phyloP scores from a whole-genome alignment of 495 filamentous ascomycete species.

The Alectoria sarmentosa region DNA sequence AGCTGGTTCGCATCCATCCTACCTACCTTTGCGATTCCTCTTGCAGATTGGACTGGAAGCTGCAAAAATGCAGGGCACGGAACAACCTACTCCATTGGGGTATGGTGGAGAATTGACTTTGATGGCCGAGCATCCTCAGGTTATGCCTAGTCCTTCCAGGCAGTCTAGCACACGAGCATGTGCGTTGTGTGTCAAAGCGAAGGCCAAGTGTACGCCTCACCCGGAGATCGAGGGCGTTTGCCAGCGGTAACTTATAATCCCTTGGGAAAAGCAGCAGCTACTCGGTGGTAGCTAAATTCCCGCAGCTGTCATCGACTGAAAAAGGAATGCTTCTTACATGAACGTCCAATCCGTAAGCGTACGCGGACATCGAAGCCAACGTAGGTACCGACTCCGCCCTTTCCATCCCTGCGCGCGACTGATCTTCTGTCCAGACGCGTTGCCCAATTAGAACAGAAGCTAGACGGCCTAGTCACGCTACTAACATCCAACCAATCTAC shows the following conservation, averaged over 20 bases:
- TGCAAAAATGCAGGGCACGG: background rate
- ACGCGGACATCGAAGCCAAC: background rate
- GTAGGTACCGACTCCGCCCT: background rate
- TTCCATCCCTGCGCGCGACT: background rate
- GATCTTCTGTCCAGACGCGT: background rate
- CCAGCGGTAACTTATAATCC: background rate
- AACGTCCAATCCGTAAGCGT: background rate
- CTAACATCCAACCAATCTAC: background rate
- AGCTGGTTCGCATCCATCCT: background rate
- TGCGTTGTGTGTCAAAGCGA: background rate
- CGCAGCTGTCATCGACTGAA: background rate
- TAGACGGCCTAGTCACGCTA: background rate
- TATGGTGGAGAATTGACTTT: background rate
- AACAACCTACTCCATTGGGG: background rate
- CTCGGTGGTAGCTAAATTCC: background rate
- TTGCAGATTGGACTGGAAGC: background rate
- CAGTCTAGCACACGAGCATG: background rate
- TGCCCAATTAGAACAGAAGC: conserved; percentile 4
- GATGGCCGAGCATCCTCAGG: background rate
- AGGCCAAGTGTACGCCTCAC: background rate
- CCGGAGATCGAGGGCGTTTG: background rate
- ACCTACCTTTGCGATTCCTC: background rate
- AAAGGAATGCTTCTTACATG: conserved; percentile 2
- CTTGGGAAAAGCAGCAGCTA: background rate
- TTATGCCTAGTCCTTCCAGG: background rate